Base-by-base conservation (phyloP, 2,329 filamentous ascomycete species). In the Aspergillus costaricaensis region DNA sequence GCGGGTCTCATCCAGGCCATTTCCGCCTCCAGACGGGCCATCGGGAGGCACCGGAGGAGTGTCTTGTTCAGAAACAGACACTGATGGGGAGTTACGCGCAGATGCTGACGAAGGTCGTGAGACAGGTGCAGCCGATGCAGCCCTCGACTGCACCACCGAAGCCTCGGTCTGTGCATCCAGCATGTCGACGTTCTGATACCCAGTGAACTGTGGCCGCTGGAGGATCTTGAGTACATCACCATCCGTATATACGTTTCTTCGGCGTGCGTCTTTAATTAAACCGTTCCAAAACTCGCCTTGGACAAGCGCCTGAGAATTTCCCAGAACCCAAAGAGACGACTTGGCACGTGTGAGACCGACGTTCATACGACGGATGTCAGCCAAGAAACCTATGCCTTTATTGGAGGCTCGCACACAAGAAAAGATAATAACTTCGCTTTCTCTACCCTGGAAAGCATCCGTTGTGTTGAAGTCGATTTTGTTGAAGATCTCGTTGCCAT, bases 281-380 rank as follows among this genome's bases (percentile, higher is more conserved):
- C 88, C 89, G 63, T 85, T 87, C 95, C 96, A 99, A 77, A 92
- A 97, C 71, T 95, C 87, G 62, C 95, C 95, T 72, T 96, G 90
- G 23, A 89, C 82, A 55, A 99, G 83, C 36, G 93, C 92, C 59
- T 89, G 85, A 0, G 95, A 95, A 76, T 98, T 96, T 67, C 95
- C 95, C 25, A 99, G 84, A 60, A 99, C 94, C 91, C 94, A 99
- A 9, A 99, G 84, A 36, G 94, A 97, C 9, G 91, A 96, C 76
- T 96, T 97, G 5, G 95, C 96, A 82, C 95, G 90, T 21, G 95
- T 99, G 62, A 99, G 83, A 80, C 95, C 95, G 71, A 99, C 95
- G 76, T 99, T 99, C 96, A 99, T 98, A 83, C 95, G 94, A 61
- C 95, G 88, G 72, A 99, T 96, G 75, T 99, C 95, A 57, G 91